Conservation (phyloP, 805 yeast genomes). For the Kuraishia ogatae region DNA sequence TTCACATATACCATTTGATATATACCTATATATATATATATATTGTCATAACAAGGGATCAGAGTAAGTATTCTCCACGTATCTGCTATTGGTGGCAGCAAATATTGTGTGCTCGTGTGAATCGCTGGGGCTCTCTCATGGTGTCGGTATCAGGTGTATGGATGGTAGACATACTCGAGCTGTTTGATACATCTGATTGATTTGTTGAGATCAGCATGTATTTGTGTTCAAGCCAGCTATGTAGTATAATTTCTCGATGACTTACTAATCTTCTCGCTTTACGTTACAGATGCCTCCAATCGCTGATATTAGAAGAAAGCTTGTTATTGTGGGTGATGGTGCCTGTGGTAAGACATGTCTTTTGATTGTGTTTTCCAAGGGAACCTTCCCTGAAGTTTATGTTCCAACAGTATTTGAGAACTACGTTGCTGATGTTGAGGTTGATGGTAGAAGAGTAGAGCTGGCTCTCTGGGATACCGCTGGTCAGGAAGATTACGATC, state of each 20-base stretch:
- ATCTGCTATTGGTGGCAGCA: neutral
- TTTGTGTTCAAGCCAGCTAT: no score
- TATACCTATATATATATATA: neutral
- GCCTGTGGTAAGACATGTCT: constrained; percentile 96
- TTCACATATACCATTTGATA: no score
- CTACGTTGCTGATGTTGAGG: constrained; percentile 94
- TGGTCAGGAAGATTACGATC: constrained; percentile 96
- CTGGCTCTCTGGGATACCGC: constrained; percentile 97
- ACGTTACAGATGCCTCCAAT: constrained; percentile 29
- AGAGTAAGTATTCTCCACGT: neutral
- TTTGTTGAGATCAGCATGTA: no score
- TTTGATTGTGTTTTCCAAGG: constrained; percentile 77
- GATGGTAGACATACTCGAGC: no score
- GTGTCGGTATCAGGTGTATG: no score
- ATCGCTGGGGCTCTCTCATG: no score
- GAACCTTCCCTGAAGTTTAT: constrained; percentile 87
- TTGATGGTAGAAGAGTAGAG: constrained; percentile 86
- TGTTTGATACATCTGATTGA: no score
- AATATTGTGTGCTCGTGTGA: no score
- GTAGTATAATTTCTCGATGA: no score
- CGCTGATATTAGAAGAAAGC: constrained; percentile 62
- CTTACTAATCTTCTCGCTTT: neutral
- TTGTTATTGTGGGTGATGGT: constrained; percentile 96
- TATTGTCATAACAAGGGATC: neutral
- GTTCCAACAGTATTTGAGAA: constrained; percentile 97